These are phyloP conservation scores for Sarocladium brachiariae DNA, from an alignment of 2,329 filamentous ascomycete genomes.

Conservation along the genomic window DNA sequence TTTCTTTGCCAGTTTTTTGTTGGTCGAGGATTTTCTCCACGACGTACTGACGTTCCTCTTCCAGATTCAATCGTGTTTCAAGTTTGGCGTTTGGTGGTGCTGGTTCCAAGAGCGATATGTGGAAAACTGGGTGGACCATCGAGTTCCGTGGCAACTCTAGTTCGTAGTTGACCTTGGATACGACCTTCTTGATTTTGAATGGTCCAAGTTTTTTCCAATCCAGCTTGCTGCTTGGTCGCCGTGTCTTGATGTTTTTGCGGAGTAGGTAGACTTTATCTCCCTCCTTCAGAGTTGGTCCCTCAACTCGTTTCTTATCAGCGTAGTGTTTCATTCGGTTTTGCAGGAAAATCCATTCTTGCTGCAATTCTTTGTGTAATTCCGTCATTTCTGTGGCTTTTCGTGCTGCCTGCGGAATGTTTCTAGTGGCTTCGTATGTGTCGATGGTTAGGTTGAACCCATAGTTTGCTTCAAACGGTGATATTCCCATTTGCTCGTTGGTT, in stretches of 20 bases:
- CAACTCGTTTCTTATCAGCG: neutral
- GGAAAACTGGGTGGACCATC: neutral
- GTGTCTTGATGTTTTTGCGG: neutral
- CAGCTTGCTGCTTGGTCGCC: neutral
- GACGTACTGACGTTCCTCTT: neutral
- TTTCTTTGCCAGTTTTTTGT: neutral
- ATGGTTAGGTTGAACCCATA: neutral
- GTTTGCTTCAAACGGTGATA: neutral
- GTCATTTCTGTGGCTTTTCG: neutral
- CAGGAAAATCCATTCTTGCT: neutral
- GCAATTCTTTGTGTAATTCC: neutral
- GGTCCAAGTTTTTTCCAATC: neutral
- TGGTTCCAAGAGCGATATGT: neutral
- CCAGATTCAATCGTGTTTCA: neutral
- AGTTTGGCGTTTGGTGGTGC: neutral
- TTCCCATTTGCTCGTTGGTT: neutral
- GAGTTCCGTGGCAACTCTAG: neutral
- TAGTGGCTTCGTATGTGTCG: neutral
- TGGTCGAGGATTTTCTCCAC: neutral
- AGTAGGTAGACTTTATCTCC: neutral
- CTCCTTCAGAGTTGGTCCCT: neutral
- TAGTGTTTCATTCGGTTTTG: neutral
- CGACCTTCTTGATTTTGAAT: neutral
- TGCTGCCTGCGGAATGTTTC: neutral
- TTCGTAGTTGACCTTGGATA: neutral